Percentiles rank a stretch among this genome's conserved stretches.
phyloP scores from a whole-genome alignment of 306 rosid species.

The Gillenia trifoliata region DNA sequence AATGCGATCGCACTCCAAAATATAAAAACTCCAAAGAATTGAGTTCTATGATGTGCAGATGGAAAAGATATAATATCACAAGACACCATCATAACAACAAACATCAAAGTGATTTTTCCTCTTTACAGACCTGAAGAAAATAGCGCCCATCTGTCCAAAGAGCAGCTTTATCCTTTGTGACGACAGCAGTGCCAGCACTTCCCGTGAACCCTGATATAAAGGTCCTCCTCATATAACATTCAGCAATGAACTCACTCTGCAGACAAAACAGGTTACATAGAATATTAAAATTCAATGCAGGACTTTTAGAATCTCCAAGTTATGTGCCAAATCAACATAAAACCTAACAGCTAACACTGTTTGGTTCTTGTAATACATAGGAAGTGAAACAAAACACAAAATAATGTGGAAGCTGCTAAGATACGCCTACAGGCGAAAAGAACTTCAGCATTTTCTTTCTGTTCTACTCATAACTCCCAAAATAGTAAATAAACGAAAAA shows the following conservation, averaged over 20 bases:
- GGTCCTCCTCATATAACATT: conserved; percentile 77
- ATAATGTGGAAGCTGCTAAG: not conserved
- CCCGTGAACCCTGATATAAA: conserved; percentile 87
- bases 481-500: not conserved
- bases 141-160: conserved; percentile 99
- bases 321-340: not conserved
- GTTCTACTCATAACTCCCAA: not conserved
- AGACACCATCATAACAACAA: not conserved
- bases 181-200: conserved; percentile 92
- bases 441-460: not conserved
- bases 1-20: not conserved
- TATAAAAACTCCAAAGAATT: not conserved
- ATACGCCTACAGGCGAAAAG: not conserved
- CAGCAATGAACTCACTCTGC: conserved; percentile 95
- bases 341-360: not conserved
- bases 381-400: not conserved
- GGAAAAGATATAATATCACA: not conserved
- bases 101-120: not conserved
- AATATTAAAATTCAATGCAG: not conserved
- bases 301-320: too few species aligned
- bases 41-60: not conserved
- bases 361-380: not conserved
- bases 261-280: not conserved
- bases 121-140: conserved; percentile 73
- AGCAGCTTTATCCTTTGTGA: conserved; percentile 85